A percentile compares a stretch with the other conserved stretches of the same genome.
These are phyloP conservation scores for Tarenaya hassleriana DNA, from an alignment of 345 rosid genomes.

Conservation along the genomic window DNA sequence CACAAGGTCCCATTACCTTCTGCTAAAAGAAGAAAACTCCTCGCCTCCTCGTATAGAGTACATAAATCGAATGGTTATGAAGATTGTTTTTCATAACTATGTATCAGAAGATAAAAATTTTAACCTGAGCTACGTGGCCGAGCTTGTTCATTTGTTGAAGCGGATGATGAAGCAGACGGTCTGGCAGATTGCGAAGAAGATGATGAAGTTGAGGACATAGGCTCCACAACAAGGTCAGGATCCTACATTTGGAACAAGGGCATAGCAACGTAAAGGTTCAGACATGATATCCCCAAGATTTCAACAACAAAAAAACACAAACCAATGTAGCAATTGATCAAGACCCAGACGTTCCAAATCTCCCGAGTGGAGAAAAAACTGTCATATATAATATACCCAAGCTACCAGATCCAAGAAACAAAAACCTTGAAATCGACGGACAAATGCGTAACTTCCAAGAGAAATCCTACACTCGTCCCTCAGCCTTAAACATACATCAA, in stretches of 20 bases:
- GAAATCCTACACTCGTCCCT: neutral
- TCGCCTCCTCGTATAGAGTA: neutral
- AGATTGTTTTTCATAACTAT: neutral
- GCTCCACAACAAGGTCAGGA: constrained; percentile 78
- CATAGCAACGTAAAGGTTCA: too few relatives aligned
- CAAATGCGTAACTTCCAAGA: constrained; percentile 2
- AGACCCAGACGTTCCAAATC: constrained; percentile 1
- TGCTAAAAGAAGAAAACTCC: neutral
- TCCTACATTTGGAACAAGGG: constrained; percentile 44
- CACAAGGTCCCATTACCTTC: constrained; percentile 12
- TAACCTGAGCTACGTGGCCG: constrained; percentile 60
- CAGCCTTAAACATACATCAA: constrained; percentile 11
- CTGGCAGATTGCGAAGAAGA: constrained; percentile 56
- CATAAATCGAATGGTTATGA: neutral
- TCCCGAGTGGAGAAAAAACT: neutral
- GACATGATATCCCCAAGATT: too few relatives aligned
- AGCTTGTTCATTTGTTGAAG: constrained; percentile 39
- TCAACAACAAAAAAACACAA: constrained; percentile 10
- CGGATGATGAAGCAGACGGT: constrained; percentile 43
- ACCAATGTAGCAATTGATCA: constrained; percentile 2
- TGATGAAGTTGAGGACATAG: constrained; percentile 56
- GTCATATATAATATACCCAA: neutral
- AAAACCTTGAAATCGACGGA: neutral
- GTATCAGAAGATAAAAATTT: neutral
- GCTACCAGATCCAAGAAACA: constrained; percentile 1